These are phyloP conservation scores for Toxoplasma gondii DNA, from an alignment of 169 alveolate species.

Conservation along the genomic window DNA sequence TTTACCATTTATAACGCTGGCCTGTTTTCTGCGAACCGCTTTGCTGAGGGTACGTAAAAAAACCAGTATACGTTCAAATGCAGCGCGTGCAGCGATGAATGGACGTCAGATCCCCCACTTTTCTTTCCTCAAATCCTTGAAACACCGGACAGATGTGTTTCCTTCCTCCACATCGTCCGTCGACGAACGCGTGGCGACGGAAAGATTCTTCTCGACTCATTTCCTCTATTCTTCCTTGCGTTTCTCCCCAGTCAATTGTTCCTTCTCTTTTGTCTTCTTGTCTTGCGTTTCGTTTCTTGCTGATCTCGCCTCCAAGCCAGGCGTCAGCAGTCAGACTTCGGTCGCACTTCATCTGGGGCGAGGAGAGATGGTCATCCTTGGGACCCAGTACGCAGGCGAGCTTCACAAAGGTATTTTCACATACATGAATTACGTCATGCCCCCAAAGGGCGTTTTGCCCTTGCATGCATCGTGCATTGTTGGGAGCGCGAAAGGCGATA, in stretches of 20 bases:
- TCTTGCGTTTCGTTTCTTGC: neutral
- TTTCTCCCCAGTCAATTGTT: too few species aligned
- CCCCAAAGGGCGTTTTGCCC: constrained; percentile 89
- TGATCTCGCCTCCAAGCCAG: constrained; percentile 57
- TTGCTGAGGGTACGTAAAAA: constrained; percentile 76
- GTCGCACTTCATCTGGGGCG: constrained; percentile 89
- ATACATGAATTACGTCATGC: constrained; percentile 91
- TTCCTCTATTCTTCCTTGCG: too few species aligned
- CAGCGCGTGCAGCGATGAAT: neutral
- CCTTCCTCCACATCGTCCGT: too few species aligned
- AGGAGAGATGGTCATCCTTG: constrained; percentile 93
- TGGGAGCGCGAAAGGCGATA: constrained; percentile 79
- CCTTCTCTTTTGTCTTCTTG: too few species aligned
- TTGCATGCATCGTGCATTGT: constrained; percentile 97
- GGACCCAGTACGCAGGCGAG: constrained; percentile 97
- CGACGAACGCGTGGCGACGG: too few species aligned
- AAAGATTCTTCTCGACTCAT: too few species aligned
- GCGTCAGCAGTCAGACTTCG: constrained; percentile 91
- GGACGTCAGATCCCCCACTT: neutral
- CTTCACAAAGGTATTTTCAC: constrained; percentile 96
- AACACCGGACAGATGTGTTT: too few species aligned
- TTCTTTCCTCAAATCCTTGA: neutral
- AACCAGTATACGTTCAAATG: neutral
- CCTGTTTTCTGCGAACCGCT: constrained; percentile 90
- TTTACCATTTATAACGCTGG: constrained; percentile 95